Evolutionary conservation across 805 yeast genomes (phyloP), one percentile per base, ranked within the genome.

Genomic region (Pichia exigua): DNA sequence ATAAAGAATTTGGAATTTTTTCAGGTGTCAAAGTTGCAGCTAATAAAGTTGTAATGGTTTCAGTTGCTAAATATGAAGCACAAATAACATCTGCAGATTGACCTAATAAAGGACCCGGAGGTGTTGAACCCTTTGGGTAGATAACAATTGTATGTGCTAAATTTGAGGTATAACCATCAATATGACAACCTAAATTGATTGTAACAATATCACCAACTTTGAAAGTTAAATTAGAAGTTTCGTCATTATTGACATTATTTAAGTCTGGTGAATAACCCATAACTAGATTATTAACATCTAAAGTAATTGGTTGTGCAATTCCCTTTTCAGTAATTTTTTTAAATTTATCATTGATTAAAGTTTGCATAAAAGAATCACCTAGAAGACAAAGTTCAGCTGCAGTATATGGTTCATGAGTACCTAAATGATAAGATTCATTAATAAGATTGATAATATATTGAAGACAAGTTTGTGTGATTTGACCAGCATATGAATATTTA

Each of bases 111-210:
- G 99, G 98, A 38, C 89, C 94, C 20, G 77, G 68, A 46, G 92
- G 91, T 21, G 49, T 47, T 32, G 53, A 47, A 39, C 82, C 83
- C 32, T 82, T 81, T 48, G 95, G 95, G 61, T 81, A 86, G 49
- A 90, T 82, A 30, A 90, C 94, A 56, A 89, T 63, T 2, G 97
- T 91, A 68, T 94, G 99, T 28, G 95, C 81, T 12, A 81, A 82
- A 65, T 82, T 80, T 1, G 96, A 82, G 13, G 97, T 87, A 72
- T 91, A 94, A 51, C 99, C 99, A 68, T 94, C 99, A 59, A 94
- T 80, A 57, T 94, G 97, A 54, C 85, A 91, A 46, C 97, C 99
- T 28, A 92, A 74, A 13, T 86, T 73, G 52, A 94, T 77, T 55
- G 92, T 91, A 35, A 88, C 88, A 46, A 91, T 75, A 66, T 94